Evolutionary conservation across 345 rosid species (phyloP), one percentile per base, ranked within the genome.

Genomic region (Pugionium dolabratum): DNA sequence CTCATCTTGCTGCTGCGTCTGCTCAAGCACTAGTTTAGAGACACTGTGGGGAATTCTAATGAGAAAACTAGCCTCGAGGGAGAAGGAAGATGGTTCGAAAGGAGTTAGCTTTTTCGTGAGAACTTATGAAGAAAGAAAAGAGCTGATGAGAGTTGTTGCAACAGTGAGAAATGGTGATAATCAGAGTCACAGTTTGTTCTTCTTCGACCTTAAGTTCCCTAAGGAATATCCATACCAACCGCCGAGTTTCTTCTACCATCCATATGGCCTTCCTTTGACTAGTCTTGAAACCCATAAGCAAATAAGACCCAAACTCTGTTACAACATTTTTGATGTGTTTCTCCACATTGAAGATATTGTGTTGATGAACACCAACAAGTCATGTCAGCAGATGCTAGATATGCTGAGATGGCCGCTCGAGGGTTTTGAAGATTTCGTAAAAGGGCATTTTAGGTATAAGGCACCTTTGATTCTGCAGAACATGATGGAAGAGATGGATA

Each of bases 61-160:
- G 40, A 47, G 10, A 8, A 28, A 41, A 1, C 39, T 66, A 52
- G 59, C 42, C 45, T 71, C 34, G 34, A 48, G 2, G 34, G 74
- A 70, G 54, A 60, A 70, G 53, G 2, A 41, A 30, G 33, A 25
- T 33, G 29, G 51, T 9, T 44, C 28, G 5, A 54, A 4, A 46
- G 67, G 64, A 25, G 69, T 60, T 6, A 67, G 42, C 26, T 67
- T 74, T 54, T 74, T 61, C 6, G 59, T 62, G 32, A 61, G 59
- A 55, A 44, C 64, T 32, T 74, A 61, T n/a, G 25, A 3, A 29
- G 54, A 56, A 4, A 46, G 77, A 54, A 67, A 47, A 61, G 73
- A 67, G 56, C 69, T 74, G 2, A 67, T 74, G 77, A 74, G 77
- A 60, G 62, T 66, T 54, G 73, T 40, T 67, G 68, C 37, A 36